These are phyloP conservation scores for Petasospora rhodanensis DNA, from an alignment of 1,139 yeast species.

Conservation along the genomic window DNA sequence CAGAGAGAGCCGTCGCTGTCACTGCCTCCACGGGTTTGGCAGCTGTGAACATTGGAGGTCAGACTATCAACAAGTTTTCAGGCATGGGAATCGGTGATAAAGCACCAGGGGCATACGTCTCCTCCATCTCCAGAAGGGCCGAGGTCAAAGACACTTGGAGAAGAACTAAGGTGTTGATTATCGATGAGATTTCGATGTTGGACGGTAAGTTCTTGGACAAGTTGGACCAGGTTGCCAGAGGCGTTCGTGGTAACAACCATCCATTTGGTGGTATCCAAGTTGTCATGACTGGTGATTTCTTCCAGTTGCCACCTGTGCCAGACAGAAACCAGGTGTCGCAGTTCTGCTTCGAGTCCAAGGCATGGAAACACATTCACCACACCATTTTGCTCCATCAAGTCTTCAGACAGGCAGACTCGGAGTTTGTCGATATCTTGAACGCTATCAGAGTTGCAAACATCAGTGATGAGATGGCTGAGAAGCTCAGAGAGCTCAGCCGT, in stretches of 20 bases:
- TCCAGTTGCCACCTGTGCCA: conserved; percentile 80
- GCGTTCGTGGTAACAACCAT: conserved; percentile 34
- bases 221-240: conserved; percentile 56
- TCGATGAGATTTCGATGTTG: conserved; percentile 84
- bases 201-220: conserved; percentile 65
- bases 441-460: conserved; percentile 65
- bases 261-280: conserved; percentile 86
- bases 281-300: conserved; percentile 78
- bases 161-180: conserved; percentile 54
- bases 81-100: conserved; percentile 73
- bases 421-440: conserved; percentile 69
- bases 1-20: conserved; percentile 57
- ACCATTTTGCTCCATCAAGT: conserved; percentile 60
- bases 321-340: conserved; percentile 29
- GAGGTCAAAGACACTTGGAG: conserved; percentile 52
- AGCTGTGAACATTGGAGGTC: conserved; percentile 82
- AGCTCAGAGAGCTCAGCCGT: conserved; percentile 48
- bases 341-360: conserved; percentile 55
- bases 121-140: conserved; percentile 20
- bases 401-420: conserved; percentile 65
- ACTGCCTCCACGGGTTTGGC: conserved; percentile 94
- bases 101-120: conserved; percentile 26
- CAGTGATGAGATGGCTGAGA: conserved; percentile 37
- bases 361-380: conserved; percentile 52
- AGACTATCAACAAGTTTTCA: conserved; percentile 71